A percentile compares a stretch with the other conserved stretches of the same genome.
Evolutionary conservation across 2,329 filamentous ascomycete genomes (phyloP).

Genomic region (Ophiobolus disseminans): DNA sequence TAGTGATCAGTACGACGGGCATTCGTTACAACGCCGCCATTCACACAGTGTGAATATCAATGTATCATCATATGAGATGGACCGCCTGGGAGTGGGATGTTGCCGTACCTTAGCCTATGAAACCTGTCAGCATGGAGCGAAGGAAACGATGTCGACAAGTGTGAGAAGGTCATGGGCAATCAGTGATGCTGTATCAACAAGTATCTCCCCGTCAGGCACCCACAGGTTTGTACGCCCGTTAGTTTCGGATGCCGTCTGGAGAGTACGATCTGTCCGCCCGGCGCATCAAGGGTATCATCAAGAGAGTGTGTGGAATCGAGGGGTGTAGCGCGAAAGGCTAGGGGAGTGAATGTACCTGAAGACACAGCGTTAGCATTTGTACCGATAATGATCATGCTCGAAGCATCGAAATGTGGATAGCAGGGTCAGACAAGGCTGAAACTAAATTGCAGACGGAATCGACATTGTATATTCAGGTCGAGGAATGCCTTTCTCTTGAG

Average conservation of each 20-base stretch:
- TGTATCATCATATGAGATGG: constrained; percentile 66
- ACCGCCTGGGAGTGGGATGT: constrained; percentile 45
- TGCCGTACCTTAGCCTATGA: constrained; percentile 38
- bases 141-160: constrained; percentile 1
- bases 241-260: constrained; percentile 58
- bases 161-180: constrained; percentile 45
- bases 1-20: constrained; percentile 62
- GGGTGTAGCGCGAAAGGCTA: constrained; percentile 21
- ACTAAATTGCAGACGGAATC: constrained; percentile 69
- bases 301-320: constrained; percentile 38
- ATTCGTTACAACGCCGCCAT: constrained; percentile 58
- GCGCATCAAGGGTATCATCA: constrained; percentile 72
- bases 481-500: constrained; percentile 74
- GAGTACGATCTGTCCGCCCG: constrained; percentile 71
- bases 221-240: constrained; percentile 71
- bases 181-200: constrained; percentile 76
- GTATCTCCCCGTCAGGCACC: constrained; percentile 61
- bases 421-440: constrained; percentile 73
- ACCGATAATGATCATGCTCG: constrained; percentile 15
- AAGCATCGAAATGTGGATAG: constrained; percentile 20
- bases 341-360: constrained; percentile 41
- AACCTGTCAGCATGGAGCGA: constrained; percentile 18
- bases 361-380: constrained; percentile 34
- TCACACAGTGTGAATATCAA: constrained; percentile 76
- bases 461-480: constrained; percentile 69